These are phyloP conservation scores for Yamadazyma akitaensis DNA, from an alignment of 805 yeast species.

Conservation along the genomic window DNA sequence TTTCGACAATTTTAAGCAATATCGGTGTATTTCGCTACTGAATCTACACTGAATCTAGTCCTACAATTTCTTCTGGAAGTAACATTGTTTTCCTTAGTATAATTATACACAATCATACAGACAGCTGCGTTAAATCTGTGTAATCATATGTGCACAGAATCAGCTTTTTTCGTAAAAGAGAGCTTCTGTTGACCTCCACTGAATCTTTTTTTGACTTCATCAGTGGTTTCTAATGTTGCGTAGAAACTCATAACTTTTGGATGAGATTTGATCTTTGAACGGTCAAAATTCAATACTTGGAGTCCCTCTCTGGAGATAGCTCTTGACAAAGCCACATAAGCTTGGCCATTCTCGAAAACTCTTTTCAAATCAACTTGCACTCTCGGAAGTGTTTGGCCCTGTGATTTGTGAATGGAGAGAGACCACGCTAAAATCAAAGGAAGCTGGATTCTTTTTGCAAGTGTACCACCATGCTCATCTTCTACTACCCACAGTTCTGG, in stretches of 20 bases:
- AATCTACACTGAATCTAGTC: no score
- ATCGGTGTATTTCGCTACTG: no score
- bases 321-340: constrained; percentile 91
- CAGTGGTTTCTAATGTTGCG: constrained; percentile 39
- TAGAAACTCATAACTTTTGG: constrained; percentile 71
- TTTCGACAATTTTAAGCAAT: no score
- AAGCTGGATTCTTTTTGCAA: constrained; percentile 74
- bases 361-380: constrained; percentile 81
- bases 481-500: constrained; percentile 82
- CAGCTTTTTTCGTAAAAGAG: neutral
- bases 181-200: constrained; percentile 11
- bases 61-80: no score
- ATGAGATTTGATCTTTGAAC: constrained; percentile 63
- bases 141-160: neutral
- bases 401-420: constrained; percentile 90
- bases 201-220: constrained; percentile 17
- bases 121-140: no score
- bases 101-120: no score
- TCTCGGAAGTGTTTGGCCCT: constrained; percentile 82
- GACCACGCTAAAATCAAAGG: constrained; percentile 97
- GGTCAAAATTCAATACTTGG: constrained; percentile 73
- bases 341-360: constrained; percentile 90
- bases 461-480: constrained; percentile 63
- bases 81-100: no score
- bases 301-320: constrained; percentile 82